Percentiles rank a stretch among this genome's conserved stretches.
phyloP scores from a whole-genome alignment of 208 protist genomes.

The Herpetomonas tarakana region DNA sequence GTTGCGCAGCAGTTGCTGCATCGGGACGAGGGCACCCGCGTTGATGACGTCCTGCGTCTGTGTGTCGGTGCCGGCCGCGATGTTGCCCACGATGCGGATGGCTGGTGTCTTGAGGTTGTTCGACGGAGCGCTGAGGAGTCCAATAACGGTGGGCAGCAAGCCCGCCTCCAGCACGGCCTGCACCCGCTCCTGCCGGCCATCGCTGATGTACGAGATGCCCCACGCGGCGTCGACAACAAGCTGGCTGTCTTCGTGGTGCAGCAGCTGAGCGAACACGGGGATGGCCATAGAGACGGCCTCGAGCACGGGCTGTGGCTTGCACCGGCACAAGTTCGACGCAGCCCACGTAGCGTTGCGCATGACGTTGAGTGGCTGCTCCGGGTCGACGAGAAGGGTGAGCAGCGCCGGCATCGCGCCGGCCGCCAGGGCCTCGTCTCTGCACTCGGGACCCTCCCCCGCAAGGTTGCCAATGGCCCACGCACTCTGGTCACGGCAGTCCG shows the following conservation, averaged over 20 bases:
- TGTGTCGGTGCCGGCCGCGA: slow-evolving; percentile 96
- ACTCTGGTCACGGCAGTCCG: slow-evolving; percentile 97
- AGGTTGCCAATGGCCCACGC: slow-evolving; percentile 99
- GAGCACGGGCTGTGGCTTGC: slow-evolving; percentile 93
- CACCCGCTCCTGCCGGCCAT: slow-evolving; percentile 95
- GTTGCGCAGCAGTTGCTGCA: slow-evolving; percentile 82
- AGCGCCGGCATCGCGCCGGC: slow-evolving; percentile 77
- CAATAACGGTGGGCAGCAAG: slow-evolving; percentile 86
- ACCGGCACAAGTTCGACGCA: slow-evolving; percentile 97
- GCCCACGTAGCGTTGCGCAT: slow-evolving; percentile 97
- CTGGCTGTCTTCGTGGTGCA: slow-evolving; percentile 91
- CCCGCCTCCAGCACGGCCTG: slow-evolving; percentile 93
- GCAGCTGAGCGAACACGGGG: slow-evolving; percentile 83
- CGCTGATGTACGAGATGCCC: slow-evolving; percentile 96
- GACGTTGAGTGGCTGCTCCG: slow-evolving; percentile 55
- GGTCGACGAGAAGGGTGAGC: slow-evolving; percentile 37
- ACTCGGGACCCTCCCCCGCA: slow-evolving; percentile 94
- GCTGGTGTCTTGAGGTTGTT: slow-evolving; percentile 92
- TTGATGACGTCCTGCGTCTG: slow-evolving; percentile 98
- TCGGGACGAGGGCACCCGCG: slow-evolving; percentile 63
- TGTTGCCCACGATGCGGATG: slow-evolving; percentile 97
- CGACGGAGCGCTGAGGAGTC: slow-evolving; percentile 86
- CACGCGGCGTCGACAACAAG: slow-evolving; percentile 96
- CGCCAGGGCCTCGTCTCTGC: slow-evolving; percentile 92
- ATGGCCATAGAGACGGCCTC: slow-evolving; percentile 75